These are phyloP conservation scores for Penicillium longicatenatum DNA, from an alignment of 495 filamentous ascomycete genomes.

Conservation along the genomic window DNA sequence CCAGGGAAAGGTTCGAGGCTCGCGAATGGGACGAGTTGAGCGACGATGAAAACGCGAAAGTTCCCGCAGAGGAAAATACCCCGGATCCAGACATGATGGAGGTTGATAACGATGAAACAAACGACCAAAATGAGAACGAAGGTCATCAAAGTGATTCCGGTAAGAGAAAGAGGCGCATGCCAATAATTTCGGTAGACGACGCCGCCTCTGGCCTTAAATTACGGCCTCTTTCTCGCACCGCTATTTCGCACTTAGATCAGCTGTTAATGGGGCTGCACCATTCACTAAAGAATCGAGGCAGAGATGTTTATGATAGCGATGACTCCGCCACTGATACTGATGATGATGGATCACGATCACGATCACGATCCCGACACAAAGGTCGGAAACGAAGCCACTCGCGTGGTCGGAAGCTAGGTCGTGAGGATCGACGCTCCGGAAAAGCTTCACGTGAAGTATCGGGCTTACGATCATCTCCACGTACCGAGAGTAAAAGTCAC, in stretches of 20 bases:
- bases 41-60: neutral
- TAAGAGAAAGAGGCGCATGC: slow-evolving; percentile 4
- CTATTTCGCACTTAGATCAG: slow-evolving; percentile 65
- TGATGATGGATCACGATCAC: slow-evolving; percentile 10
- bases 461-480: slow-evolving; percentile 8
- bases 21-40: slow-evolving; percentile 33
- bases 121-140: slow-evolving; percentile 2
- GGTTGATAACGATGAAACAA: neutral
- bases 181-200: slow-evolving; percentile 60
- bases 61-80: neutral
- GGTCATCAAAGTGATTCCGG: slow-evolving; percentile 10
- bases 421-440: neutral
- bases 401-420: slow-evolving; percentile 31
- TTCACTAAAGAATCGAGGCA: slow-evolving; percentile 49
- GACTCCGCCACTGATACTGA: slow-evolving; percentile 24
- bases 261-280: slow-evolving; percentile 69
- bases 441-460: slow-evolving; percentile 13
- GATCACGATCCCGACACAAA: slow-evolving; percentile 7
- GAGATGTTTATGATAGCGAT: slow-evolving; percentile 25
- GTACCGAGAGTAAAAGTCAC: slow-evolving; percentile 5
- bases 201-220: slow-evolving; percentile 60
- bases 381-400: slow-evolving; percentile 26
- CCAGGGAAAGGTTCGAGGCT: slow-evolving; percentile 60
- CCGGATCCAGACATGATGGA: slow-evolving; percentile 7
- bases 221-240: slow-evolving; percentile 62